Evolutionary conservation across 202 grass and related monocot species (phyloP), one percentile per base, ranked within the genome.

Genomic region (Elaeis oleifera): DNA sequence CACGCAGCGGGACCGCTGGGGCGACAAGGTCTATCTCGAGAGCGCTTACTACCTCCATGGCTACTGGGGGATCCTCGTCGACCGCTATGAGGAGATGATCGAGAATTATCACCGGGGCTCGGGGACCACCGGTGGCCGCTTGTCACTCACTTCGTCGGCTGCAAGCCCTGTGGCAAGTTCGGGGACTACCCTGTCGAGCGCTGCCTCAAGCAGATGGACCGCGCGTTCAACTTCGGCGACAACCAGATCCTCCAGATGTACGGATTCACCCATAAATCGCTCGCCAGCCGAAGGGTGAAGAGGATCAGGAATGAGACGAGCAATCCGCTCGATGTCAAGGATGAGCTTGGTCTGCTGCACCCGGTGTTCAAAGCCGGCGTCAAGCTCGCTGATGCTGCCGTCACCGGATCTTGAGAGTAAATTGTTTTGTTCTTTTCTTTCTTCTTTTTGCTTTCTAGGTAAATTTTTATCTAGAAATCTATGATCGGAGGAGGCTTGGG

Each of bases 141-240:
- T 0, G 63, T 65, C 5, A 52, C 49, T 24, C 63, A 65, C 23
- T 65, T 65, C 16, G 63, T 65, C 23, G 63, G 63, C 2, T 65
- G 63, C 63, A 65, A 65, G 63, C 63, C 63, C 6, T 65, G 63
- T 17, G 49, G 63, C 15, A 65, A 65, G 49, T 65, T 65, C 51
- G 49, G 49, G 49, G 63, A 18, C 22, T 29, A 65, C 22, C 32
- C 63, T 16, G 63, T 65, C 5, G 63, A 65, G 22, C 63, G 63
- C 0, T 65, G 63, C 63, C 63, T 65, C 16, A 65, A 65, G 63
- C 63, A 65, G 63, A 65, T 65, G 63, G 49, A 65, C 22, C 63
- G 63, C 22, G 63, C 63, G 49, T 65, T 65, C 49, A 28, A 65
- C 49, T 65, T 65, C 11, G 63, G 49, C 6, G 63, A 65, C 63